Percentiles rank a stretch among this genome's conserved stretches.
These are phyloP conservation scores for Xylaria multiplex DNA, from an alignment of 2,329 filamentous ascomycete genomes.

Conservation along the genomic window DNA sequence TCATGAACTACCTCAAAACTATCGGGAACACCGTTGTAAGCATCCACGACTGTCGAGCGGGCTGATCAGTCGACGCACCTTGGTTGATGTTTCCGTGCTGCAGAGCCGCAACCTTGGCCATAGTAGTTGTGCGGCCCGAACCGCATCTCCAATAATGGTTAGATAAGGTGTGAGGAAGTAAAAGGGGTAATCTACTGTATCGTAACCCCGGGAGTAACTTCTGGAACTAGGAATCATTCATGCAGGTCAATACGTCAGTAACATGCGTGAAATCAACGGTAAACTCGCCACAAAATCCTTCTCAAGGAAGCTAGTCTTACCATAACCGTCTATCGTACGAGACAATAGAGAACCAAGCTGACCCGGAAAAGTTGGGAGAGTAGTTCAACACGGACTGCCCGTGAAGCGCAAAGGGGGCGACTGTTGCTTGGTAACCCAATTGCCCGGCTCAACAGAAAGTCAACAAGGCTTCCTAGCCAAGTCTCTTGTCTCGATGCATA, in stretches of 20 bases:
- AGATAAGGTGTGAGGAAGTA: not conserved
- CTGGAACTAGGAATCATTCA: not conserved
- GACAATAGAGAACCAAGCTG: not conserved
- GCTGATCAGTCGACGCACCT: slow-evolving; percentile 5
- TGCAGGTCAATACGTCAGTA: not conserved
- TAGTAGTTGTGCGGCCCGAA: slow-evolving; percentile 1
- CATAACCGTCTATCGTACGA: not conserved
- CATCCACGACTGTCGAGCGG: slow-evolving; percentile 3
- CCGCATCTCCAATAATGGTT: not conserved
- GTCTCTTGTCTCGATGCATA: not conserved
- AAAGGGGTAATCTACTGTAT: not conserved
- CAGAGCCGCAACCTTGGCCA: slow-evolving; percentile 28
- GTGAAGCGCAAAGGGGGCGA: not conserved
- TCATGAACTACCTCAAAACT: not conserved
- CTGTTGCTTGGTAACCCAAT: not conserved
- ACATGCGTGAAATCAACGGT: not conserved
- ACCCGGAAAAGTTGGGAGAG: slow-evolving; percentile 16
- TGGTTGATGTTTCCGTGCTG: not conserved
- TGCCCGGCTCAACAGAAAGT: not conserved
- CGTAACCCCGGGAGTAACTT: slow-evolving; percentile 1
- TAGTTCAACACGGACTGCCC: slow-evolving; percentile 19
- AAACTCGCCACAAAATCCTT: not conserved
- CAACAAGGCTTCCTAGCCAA: not conserved
- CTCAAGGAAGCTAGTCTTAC: not conserved
- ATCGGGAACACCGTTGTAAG: slow-evolving; percentile 20